A percentile compares a stretch with the other conserved stretches of the same genome.
Evolutionary conservation across 805 yeast genomes (phyloP).

Genomic region (Brettanomyces custersianus): DNA sequence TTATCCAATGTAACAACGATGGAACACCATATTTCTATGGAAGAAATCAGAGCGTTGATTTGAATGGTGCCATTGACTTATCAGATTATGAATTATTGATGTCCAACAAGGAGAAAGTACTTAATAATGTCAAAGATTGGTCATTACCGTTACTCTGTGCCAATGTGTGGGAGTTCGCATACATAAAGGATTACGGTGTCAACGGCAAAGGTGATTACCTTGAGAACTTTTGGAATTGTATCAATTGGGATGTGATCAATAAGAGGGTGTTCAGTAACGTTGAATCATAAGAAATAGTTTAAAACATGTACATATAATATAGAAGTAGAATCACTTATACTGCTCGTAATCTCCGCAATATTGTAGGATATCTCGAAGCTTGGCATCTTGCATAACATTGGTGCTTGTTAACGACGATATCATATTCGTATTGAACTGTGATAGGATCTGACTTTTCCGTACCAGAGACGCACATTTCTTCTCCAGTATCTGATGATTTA

Average conservation of each 20-base stretch:
- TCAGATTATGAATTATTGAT: slow-evolving; percentile 41
- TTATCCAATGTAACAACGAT: slow-evolving; percentile 54
- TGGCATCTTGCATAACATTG: slow-evolving; percentile 24
- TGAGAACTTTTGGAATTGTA: slow-evolving; percentile 64
- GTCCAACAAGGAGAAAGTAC: slow-evolving; percentile 22
- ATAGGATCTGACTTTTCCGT: slow-evolving; percentile 16
- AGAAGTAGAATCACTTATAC: slow-evolving; percentile 9
- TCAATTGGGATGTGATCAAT: slow-evolving; percentile 79
- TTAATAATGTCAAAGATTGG: slow-evolving; percentile 41
- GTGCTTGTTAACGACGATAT: slow-evolving; percentile 25
- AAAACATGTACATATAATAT: neutral
- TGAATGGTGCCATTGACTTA: slow-evolving; percentile 61
- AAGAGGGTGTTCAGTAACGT: slow-evolving; percentile 20
- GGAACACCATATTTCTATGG: slow-evolving; percentile 71
- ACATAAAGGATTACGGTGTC: slow-evolving; percentile 74
- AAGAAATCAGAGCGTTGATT: slow-evolving; percentile 62
- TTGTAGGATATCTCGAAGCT: slow-evolving; percentile 20
- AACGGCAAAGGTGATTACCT: slow-evolving; percentile 67
- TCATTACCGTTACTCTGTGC: slow-evolving; percentile 69
- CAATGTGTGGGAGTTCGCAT: slow-evolving; percentile 88
- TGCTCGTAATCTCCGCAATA: slow-evolving; percentile 23
- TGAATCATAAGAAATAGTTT: slow-evolving; percentile 3
- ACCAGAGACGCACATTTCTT: slow-evolving; percentile 9
- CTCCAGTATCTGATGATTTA: slow-evolving; percentile 8
- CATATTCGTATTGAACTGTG: slow-evolving; percentile 23